phyloP scores from a whole-genome alignment of 2,329 filamentous ascomycete genomes.

The Xylaria sp. region DNA sequence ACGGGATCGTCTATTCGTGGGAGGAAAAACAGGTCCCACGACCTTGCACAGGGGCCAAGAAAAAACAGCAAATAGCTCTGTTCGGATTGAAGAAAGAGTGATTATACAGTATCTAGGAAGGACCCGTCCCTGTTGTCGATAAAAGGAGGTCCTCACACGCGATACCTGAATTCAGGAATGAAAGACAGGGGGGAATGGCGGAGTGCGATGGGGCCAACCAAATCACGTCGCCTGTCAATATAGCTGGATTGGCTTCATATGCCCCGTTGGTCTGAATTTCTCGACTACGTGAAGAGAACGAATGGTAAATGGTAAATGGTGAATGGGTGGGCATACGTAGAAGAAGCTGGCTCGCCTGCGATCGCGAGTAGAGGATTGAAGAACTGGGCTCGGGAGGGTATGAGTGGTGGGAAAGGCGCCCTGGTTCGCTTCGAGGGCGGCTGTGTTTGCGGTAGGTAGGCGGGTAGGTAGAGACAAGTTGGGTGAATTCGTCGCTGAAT shows the following conservation, averaged over 20 bases:
- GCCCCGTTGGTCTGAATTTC: neutral
- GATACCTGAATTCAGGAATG: constrained; percentile 30
- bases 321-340: constrained; percentile 6
- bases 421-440: constrained; percentile 46
- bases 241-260: constrained; percentile 14
- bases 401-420: constrained; percentile 52
- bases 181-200: constrained; percentile 34
- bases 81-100: constrained; percentile 11
- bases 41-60: constrained; percentile 9
- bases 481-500: constrained; percentile 51
- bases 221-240: constrained; percentile 15
- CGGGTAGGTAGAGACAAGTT: neutral
- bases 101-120: neutral
- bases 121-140: constrained; percentile 24
- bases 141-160: constrained; percentile 34
- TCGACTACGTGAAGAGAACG: constrained; percentile 1
- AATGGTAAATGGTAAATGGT: too few species aligned
- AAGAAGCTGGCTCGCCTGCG: constrained; percentile 6
- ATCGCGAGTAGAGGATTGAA: constrained; percentile 26
- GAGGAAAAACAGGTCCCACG: constrained; percentile 8
- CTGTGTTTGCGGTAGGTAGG: constrained; percentile 44
- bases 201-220: constrained; percentile 30
- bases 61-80: constrained; percentile 1
- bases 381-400: constrained; percentile 40
- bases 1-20: constrained; percentile 20